A percentile compares a stretch with the other conserved stretches of the same genome.
phyloP scores from a whole-genome alignment of 2,329 filamentous ascomycete species.

The Escovopsis weberi region DNA sequence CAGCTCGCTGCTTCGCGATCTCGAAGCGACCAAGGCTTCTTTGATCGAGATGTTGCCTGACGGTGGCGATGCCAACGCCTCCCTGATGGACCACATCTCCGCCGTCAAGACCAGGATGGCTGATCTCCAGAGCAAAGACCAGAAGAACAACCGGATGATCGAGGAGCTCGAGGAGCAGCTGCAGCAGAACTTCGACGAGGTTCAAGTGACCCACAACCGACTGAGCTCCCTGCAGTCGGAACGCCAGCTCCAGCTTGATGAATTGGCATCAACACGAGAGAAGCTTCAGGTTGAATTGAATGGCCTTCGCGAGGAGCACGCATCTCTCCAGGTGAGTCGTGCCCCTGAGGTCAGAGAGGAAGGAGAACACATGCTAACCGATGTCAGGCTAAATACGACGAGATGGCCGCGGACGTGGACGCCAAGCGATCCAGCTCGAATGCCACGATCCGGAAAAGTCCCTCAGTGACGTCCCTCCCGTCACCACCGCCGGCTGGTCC shows the following conservation, averaged over 20 bases:
- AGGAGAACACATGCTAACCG: constrained; percentile 12
- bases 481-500: constrained; percentile 92
- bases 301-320: constrained; percentile 52
- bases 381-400: constrained; percentile 45
- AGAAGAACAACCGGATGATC: constrained; percentile 82
- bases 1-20: constrained; percentile 43
- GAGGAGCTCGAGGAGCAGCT: constrained; percentile 96
- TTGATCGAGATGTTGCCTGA: constrained; percentile 38
- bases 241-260: constrained; percentile 61
- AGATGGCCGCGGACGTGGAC: constrained; percentile 25
- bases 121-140: constrained; percentile 54
- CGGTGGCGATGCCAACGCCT: constrained; percentile 20
- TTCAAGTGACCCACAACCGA: constrained; percentile 70
- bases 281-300: constrained; percentile 57
- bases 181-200: constrained; percentile 87
- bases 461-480: constrained; percentile 68
- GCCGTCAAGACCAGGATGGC: constrained; percentile 51
- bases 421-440: constrained; percentile 45
- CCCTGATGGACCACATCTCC: constrained; percentile 40
- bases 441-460: constrained; percentile 71
- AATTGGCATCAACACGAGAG: constrained; percentile 51
- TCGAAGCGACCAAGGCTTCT: constrained; percentile 44
- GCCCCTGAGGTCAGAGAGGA: no score
- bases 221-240: constrained; percentile 69
- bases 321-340: constrained; percentile 56